phyloP scores from a whole-genome alignment of 2,329 filamentous ascomycete genomes.

The Magnaporthales sp. region DNA sequence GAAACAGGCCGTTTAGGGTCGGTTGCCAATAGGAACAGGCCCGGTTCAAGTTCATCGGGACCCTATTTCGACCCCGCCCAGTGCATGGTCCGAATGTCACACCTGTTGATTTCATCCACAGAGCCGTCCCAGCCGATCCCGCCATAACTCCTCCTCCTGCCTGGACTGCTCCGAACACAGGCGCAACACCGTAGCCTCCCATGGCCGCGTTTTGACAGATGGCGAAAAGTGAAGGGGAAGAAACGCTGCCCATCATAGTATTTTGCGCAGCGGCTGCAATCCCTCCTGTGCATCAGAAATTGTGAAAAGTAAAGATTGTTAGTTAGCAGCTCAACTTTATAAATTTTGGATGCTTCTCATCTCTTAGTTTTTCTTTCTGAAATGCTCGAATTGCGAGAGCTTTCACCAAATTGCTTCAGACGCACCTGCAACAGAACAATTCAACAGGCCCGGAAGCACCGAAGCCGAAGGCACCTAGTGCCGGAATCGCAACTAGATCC shows the following conservation, averaged over 20 bases:
- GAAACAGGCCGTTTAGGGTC: too few relatives aligned
- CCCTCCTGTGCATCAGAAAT: background rate
- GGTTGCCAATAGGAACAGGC: too few relatives aligned
- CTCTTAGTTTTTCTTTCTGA: background rate
- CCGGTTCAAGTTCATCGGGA: too few relatives aligned
- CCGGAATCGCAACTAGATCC: background rate
- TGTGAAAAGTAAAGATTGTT: background rate
- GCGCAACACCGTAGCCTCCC: background rate
- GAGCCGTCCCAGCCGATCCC: background rate
- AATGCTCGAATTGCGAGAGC: background rate
- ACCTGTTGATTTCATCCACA: background rate
- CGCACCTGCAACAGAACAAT: background rate
- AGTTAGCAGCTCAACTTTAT: background rate
- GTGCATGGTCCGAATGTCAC: too few relatives aligned
- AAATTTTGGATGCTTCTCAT: background rate
- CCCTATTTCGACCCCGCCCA: too few relatives aligned
- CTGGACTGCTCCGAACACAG: background rate
- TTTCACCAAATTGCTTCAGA: background rate
- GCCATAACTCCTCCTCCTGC: background rate
- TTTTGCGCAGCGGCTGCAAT: background rate
- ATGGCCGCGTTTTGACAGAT: background rate
- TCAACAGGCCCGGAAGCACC: background rate
- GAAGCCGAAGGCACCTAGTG: background rate
- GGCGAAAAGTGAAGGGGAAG: background rate
- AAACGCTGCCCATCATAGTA: background rate